Conservation (phyloP, 768 basidiomycete species). For the Galerina marginata region DNA sequence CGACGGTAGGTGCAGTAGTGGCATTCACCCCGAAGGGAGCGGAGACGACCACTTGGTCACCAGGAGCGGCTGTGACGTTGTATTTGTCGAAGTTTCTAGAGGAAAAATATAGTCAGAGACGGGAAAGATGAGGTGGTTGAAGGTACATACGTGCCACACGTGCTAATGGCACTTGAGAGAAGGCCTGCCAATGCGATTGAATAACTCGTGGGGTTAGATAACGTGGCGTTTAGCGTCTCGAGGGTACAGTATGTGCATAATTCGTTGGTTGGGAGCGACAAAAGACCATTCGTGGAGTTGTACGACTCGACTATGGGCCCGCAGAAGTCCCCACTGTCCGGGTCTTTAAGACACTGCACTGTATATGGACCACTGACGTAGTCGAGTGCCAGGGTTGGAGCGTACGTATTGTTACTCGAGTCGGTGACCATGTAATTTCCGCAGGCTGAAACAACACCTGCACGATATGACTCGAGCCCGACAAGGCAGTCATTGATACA, state of each 20-base stretch:
- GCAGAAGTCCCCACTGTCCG: slow-evolving; percentile 20
- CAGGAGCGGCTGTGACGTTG: background rate
- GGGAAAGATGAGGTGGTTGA: background rate
- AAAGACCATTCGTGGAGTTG: slow-evolving; percentile 24
- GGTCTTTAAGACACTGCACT: slow-evolving; percentile 29
- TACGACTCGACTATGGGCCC: slow-evolving; percentile 14
- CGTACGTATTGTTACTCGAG: slow-evolving; percentile 24
- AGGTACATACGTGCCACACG: slow-evolving; percentile 22
- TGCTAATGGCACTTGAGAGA: slow-evolving; percentile 21
- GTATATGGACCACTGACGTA: slow-evolving; percentile 26
- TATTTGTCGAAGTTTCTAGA: slow-evolving; percentile 3
- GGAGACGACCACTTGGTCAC: slow-evolving; percentile 4
- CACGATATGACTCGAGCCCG: slow-evolving; percentile 25
- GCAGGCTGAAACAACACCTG: slow-evolving; percentile 25
- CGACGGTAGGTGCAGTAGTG: slow-evolving; percentile 8
- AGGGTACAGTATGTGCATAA: slow-evolving; percentile 30
- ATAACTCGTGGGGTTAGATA: slow-evolving; percentile 22
- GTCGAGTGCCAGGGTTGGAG: slow-evolving; percentile 28
- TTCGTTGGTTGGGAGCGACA: slow-evolving; percentile 23
- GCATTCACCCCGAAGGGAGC: slow-evolving; percentile 8
- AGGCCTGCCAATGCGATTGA: slow-evolving; percentile 9
- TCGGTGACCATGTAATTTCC: slow-evolving; percentile 19
- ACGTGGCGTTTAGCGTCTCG: slow-evolving; percentile 25
- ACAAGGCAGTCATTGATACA: slow-evolving; percentile 25
- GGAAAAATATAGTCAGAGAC: background rate